Evolutionary conservation across 2,329 filamentous ascomycete species (phyloP), one percentile per base, ranked within the genome.

Genomic region (Ilyonectria sp.): DNA sequence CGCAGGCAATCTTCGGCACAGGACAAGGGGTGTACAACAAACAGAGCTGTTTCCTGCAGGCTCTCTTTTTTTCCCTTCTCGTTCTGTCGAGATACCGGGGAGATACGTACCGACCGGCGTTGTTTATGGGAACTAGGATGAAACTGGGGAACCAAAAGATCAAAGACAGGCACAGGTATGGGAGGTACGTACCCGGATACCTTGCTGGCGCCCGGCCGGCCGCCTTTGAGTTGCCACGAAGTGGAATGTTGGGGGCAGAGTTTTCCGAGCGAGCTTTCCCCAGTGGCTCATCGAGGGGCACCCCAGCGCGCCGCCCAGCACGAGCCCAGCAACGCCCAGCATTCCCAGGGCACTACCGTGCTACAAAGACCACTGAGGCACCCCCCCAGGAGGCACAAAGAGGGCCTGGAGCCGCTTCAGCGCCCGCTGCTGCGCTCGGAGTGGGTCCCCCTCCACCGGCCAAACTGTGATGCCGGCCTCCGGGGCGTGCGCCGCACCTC

Each of bases 211-310:
- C 60, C 71, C 63, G 58, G 66, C 69, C 63, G 72, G 68, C 57
- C 52, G 69, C 50, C 63, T 69, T 75, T 72, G 66, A 71, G 66
- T 70, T 76, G 72, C 67, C 74, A 68, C 74, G 64, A 76, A 74
- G 74, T 76, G 74, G 74, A 76, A 76, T 75, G 74, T 75, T 76
- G 74, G 74, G 69, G 68, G 74, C 76, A 76, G 74, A 76, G 73
- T 76, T 76, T 76, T 76, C 72, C 63, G 46, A 64, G 68, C 40
- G 43, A 63, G 69, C 64, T 47, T 60, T 64, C 69, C 56, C 71
- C 70, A 76, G 74, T 76, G 74, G 74, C 70, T 68, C 67, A 72
- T 63, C 70, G 63, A 71, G 54, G 74, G 74, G 69, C 71, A 23
- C 46, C 62, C 59, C 63, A 52, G 59, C 52, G 52, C 54, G 54